phyloP scores from a whole-genome alignment of 257 asterid species.

The Parsonsia alboflavescens region DNA sequence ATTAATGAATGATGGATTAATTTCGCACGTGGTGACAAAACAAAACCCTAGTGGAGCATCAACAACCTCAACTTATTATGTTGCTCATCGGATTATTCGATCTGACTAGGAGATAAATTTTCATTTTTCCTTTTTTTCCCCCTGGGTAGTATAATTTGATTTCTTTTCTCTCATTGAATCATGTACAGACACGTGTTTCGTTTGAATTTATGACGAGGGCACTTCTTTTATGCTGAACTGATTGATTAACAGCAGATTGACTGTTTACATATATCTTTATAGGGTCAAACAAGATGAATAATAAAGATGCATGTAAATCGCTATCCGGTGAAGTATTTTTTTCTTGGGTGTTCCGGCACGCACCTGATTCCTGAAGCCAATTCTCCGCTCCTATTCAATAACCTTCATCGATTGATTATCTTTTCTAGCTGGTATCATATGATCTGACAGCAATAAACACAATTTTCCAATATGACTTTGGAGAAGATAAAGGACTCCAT shows the following conservation, averaged over 20 bases:
- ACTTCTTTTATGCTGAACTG: neutral
- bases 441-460: slow-evolving; percentile 1
- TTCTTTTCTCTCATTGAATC: neutral
- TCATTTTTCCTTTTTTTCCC: too few relatives aligned
- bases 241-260: neutral
- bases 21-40: neutral
- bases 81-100: too few relatives aligned
- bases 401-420: neutral
- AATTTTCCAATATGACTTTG: neutral
- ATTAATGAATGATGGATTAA: too few relatives aligned
- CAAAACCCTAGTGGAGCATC: neutral
- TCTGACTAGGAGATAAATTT: too few relatives aligned
- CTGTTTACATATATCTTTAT: neutral
- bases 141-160: too few relatives aligned
- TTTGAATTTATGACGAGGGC: neutral
- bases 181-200: neutral
- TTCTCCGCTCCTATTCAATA: neutral
- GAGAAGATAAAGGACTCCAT: neutral
- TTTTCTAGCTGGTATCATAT: neutral
- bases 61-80: too few relatives aligned
- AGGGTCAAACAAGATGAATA: neutral
- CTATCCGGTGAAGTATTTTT: neutral
- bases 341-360: neutral
- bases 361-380: neutral
- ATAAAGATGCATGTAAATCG: neutral